Evolutionary conservation across 2,329 filamentous ascomycete genomes (phyloP), one percentile per base, ranked within the genome.

Genomic region (Aotearoamyces nothofagi): DNA sequence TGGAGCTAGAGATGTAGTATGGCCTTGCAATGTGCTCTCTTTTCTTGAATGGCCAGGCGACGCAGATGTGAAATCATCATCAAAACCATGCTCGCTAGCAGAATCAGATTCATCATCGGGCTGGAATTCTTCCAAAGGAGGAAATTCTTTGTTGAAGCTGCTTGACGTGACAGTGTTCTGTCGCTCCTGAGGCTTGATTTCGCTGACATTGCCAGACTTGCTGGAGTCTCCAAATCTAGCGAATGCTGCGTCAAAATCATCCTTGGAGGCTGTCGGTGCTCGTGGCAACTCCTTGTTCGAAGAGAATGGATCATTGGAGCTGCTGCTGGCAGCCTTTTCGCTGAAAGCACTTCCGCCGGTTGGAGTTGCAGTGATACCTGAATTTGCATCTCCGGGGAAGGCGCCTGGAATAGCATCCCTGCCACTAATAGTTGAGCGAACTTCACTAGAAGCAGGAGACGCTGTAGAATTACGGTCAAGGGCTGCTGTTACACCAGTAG

Each of bases 121-220:
- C 36, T 80, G 78, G 33, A 94, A 57, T 49, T 87, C 82, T n/a
- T 78, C 75, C 35, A 96, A 93, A 1, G 87, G 90, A 17, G 90
- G 90, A 47, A 96, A 96, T 49, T 96, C 90, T 13, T 71, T 65
- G 45, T 74, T 66, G 43, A 81, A 78, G 23, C 51, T 56, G 31
- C 54, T 59, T 3, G 65, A 50, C 12, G 58, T 57, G 19, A 20
- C n/a, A 7, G 19, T 20, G 8, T 20, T 7, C n/a, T 20, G 19
- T 20, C 7, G 19, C 8, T 20, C n/a, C 8, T 7, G 19, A 20
- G 7, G 19, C 19, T n/a, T n/a, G n/a, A n/a, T n/a, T n/a, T n/a
- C n/a, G n/a, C n/a, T n/a, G n/a, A n/a, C n/a, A n/a, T n/a, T 20
- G n/a, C 19, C 19, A 26, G 61, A 55, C 26, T 56, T 61, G 30